Base-by-base conservation (phyloP, 495 filamentous ascomycete species). In the Endocarpon pusillum region DNA sequence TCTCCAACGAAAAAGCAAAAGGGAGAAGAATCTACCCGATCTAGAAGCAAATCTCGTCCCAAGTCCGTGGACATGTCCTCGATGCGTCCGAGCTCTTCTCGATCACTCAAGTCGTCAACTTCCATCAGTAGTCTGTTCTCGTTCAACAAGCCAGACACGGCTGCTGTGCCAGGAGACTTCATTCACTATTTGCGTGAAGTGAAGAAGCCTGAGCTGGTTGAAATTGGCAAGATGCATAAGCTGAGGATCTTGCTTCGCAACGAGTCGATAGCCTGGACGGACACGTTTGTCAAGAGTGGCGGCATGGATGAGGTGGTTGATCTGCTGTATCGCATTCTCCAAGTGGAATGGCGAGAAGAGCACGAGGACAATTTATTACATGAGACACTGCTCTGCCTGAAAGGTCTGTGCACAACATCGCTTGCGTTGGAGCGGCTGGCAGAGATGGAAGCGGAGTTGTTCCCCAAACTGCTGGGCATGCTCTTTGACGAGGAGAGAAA, bases 401-500 rank as follows among this genome's bases (percentile, higher is more conserved):
- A 97, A 55, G 89, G 80, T 2, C 71, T 96, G 1, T 92, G 82
- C 57, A 97, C 91, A 11, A 92, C 86, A 3, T 83, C 76, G 12
- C 61, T 78, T 18, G 89, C 84, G 2, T 61, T 94, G 34, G 64
- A 75, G 37, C 76, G 83, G 42, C 71, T 97, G n/a, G 66, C 76
- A 32, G 66, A 69, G 3, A 78, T 94, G 45, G 81, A 89, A 42
- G 54, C 58, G 24, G 74, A 71, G 3, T 64, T 97, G 3, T 96
- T 97, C 52, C 87, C 89, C 11, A 78, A 79, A 3, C 60, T 97
- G 33, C 55, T 96, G 33, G 69, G 67, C 36, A 84, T 94, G 73
- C 60, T 97, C 21, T 97, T 94, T 45, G 87, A 94, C 47, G 81
- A 92, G 19, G 87, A 97, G 46, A 89, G 81, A 58, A 96, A 96